phyloP scores from a whole-genome alignment of 1,139 yeast species.

The Sporopachydermia cereana region DNA sequence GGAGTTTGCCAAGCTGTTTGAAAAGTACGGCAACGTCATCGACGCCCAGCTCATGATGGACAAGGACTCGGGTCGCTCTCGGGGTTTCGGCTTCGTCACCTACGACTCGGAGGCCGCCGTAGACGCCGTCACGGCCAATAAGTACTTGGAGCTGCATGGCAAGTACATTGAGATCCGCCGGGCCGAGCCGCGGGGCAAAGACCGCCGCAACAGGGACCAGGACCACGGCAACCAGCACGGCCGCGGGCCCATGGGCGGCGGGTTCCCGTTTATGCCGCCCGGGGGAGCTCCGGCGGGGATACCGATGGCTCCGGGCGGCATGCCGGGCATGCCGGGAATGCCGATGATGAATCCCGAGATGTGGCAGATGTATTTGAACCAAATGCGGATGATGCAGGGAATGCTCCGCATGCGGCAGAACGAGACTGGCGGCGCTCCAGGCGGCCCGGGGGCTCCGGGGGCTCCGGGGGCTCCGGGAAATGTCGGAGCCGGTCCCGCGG shows the following conservation, averaged over 20 bases:
- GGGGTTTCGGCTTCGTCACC: conserved; percentile 97
- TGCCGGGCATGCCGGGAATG: conserved; percentile 18
- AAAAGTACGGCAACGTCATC: conserved; percentile 84
- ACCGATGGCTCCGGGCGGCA: conserved; percentile 22
- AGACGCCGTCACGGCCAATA: conserved; percentile 77
- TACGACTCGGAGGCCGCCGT: conserved; percentile 95
- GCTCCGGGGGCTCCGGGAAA: conserved; percentile 7
- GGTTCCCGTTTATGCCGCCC: background rate
- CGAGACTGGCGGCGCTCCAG: background rate
- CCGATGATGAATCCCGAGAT: conserved; percentile 12
- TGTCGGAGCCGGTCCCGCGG: background rate
- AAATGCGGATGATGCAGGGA: conserved; percentile 10
- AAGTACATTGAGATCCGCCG: conserved; percentile 91
- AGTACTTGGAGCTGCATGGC: conserved; percentile 75
- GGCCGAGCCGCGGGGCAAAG: conserved; percentile 81
- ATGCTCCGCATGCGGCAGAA: background rate
- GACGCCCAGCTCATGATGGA: conserved; percentile 98
- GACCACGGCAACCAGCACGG: conserved; percentile 15
- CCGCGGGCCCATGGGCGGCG: conserved; percentile 1
- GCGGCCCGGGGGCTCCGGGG: conserved; percentile 7
- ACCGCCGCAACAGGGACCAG: conserved; percentile 21
- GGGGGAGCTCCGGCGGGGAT: conserved; percentile 16
- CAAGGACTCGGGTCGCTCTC: conserved; percentile 92
- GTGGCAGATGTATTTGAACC: conserved; percentile 9
- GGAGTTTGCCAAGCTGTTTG: conserved; percentile 80